Base-by-base conservation (phyloP, 352 stramenopile genomes). In the Phytophthora foliorum region DNA sequence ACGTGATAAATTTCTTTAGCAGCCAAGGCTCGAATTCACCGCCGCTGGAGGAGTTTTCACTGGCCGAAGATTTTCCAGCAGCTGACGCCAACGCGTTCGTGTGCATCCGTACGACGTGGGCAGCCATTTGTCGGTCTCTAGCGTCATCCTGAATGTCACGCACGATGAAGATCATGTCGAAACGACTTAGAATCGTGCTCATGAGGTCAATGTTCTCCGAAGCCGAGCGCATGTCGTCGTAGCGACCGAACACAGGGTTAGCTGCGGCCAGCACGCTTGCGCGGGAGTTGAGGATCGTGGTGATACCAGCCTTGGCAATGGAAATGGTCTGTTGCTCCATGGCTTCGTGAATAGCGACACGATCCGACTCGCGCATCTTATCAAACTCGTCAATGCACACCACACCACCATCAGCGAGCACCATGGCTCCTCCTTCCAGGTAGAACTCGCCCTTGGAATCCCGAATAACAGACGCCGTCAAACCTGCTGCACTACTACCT, bases 311-410 rank as follows among this genome's bases (percentile, higher is more conserved):
- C 65, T 99, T 99, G 13, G 97, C 98, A 42, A 99, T 97, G 54
- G 94, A 99, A 64, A 99, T 99, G 6, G 98, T 99, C 71, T 99
- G 98, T 77, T 99, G 98, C 78, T 99, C 98, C 98, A 99, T 99
- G 10, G 97, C 97, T 80, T 99, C 98, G 77, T 99, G 98, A 67
- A 99, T 99, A 39, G 97, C 97, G 8, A 99, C 97, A 45, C 97
- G 91, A 79, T 99, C 92, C 14, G 87, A 89, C 65, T 97, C 90
- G 36, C 89, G 78, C 91, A 98, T 98, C 71, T 99, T 99, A 74
- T 99, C 96, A 46, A 99, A 99, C 78, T 98, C 92, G 62, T 99
- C 98, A 73, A 99, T 99, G 53, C 97, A 99, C 24, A 99, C 97
- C 58, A 99, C 94, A 0, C 98, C 98, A 44, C 98, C 97, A 75